Evolutionary conservation across 768 basidiomycete genomes (phyloP), one percentile per base, ranked within the genome.

Genomic region (Boletus rubroflammeus): DNA sequence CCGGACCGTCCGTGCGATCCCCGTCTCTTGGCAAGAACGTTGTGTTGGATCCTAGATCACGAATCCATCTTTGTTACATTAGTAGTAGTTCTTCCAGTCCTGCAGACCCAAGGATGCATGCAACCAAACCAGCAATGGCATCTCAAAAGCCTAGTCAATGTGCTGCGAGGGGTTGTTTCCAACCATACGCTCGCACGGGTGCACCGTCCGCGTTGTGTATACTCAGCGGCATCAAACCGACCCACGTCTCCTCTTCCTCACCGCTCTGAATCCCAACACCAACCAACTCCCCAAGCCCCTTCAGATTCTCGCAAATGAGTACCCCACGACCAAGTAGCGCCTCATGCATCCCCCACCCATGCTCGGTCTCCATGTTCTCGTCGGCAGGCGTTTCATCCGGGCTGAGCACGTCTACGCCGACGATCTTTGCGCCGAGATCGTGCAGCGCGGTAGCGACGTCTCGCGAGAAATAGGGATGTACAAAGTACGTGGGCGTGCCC

Each of bases 291-390:
- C 77, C 78, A 51, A 90, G 60, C 48, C 82, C 80, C 10, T 72
- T 80, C 62, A 90, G 53, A 58, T 90, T 91, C 73, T 90, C 88
- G 29, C 79, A 86, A 53, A 90, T 87, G 6, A 87, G 62, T 2
- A 81, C 79, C 0, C 81, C 86, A 17, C 67, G 72, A 21, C 83
- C 82, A n/a, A 91, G 74, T 8, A 90, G 67, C 1, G 70, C 70
- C 28, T 82, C 74, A 60, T 91, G 89, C 49, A 81, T 81, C 13
- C 69, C 76, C 65, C 80, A 85, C 34, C 62, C 64, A 26, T 59
- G 59, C 43, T 40, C 48, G 3, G 40, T 61, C 47, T 35, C 56
- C 25, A 41, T 21, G 29, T 49, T 47, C 39, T 57, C 60, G 17
- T 55, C 54, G 1, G 45, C 47, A 39, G 63, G 65, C 1, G 82